These are phyloP conservation scores for Colletotrichum shisoi DNA, from an alignment of 2,329 filamentous ascomycete species.

Conservation along the genomic window DNA sequence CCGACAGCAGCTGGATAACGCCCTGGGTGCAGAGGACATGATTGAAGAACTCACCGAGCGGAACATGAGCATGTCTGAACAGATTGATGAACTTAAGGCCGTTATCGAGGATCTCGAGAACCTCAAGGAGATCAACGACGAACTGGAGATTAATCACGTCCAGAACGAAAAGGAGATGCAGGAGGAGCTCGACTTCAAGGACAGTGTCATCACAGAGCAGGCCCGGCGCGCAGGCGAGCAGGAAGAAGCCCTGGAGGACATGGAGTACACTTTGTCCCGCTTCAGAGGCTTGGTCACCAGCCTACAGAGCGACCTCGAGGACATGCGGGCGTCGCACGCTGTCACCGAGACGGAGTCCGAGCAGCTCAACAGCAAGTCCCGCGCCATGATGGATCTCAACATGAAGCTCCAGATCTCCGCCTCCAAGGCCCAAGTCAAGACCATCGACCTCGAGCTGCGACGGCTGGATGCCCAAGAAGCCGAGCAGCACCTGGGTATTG, in stretches of 20 bases:
- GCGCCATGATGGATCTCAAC: constrained; percentile 96
- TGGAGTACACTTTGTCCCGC: constrained; percentile 86
- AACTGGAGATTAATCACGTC: constrained; percentile 90
- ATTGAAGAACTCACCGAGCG: constrained; percentile 90
- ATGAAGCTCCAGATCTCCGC: constrained; percentile 91
- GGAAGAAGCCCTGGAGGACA: constrained; percentile 81
- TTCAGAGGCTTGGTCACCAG: constrained; percentile 90
- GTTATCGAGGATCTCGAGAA: constrained; percentile 88
- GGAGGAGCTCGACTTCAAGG: constrained; percentile 89
- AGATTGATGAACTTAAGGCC: constrained; percentile 81
- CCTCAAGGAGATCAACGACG: constrained; percentile 90
- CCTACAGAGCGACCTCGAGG: constrained; percentile 85
- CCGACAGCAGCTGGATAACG: constrained; percentile 88
- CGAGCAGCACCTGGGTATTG: constrained; percentile 84
- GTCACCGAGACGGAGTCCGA: constrained; percentile 93
- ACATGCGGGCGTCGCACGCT: constrained; percentile 89
- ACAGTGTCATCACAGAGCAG: constrained; percentile 84
- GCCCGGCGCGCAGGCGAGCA: constrained; percentile 75
- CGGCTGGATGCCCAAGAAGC: constrained; percentile 90
- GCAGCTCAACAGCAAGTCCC: constrained; percentile 84
- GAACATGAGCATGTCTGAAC: constrained; percentile 82
- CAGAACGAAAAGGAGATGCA: constrained; percentile 95
- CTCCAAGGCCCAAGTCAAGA: constrained; percentile 90
- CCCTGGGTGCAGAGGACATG: constrained; percentile 88
- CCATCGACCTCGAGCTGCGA: constrained; percentile 87